A percentile compares a stretch with the other conserved stretches of the same genome.
Conservation (phyloP, 768 basidiomycete species). For the Ramaria rubella region DNA sequence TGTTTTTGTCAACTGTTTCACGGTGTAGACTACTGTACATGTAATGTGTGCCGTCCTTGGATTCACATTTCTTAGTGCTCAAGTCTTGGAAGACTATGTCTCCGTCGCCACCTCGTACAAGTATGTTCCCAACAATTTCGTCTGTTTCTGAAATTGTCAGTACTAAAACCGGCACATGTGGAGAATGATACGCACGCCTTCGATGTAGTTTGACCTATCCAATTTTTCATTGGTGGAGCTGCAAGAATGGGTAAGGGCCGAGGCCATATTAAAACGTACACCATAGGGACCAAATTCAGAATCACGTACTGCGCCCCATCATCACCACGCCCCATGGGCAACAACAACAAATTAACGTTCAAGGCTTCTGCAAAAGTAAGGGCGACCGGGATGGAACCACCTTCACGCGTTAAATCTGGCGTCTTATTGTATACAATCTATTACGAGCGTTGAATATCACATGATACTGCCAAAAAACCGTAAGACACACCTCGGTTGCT, state of each 20-base stretch:
- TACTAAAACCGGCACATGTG: background rate
- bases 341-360: constrained; percentile 76
- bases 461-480: background rate
- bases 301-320: constrained; percentile 83
- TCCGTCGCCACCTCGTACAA: constrained; percentile 60
- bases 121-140: constrained; percentile 74
- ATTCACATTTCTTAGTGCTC: background rate
- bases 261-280: background rate
- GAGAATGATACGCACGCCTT: constrained; percentile 49
- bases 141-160: constrained; percentile 29
- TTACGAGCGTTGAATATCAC: background rate
- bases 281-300: too few species aligned
- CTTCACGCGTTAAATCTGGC: constrained; percentile 83
- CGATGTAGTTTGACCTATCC: constrained; percentile 82
- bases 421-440: constrained; percentile 57
- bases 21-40: constrained; percentile 6
- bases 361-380: constrained; percentile 88
- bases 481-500: constrained; percentile 60
- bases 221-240: constrained; percentile 95
- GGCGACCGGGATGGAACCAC: constrained; percentile 93
- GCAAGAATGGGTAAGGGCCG: background rate
- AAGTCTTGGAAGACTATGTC: constrained; percentile 1
- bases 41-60: constrained; percentile 2
- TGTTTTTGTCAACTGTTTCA: background rate
- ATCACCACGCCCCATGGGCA: constrained; percentile 92